Evolutionary conservation across 2,329 filamentous ascomycete genomes (phyloP).

Genomic region (Helicocarpus griseus): DNA sequence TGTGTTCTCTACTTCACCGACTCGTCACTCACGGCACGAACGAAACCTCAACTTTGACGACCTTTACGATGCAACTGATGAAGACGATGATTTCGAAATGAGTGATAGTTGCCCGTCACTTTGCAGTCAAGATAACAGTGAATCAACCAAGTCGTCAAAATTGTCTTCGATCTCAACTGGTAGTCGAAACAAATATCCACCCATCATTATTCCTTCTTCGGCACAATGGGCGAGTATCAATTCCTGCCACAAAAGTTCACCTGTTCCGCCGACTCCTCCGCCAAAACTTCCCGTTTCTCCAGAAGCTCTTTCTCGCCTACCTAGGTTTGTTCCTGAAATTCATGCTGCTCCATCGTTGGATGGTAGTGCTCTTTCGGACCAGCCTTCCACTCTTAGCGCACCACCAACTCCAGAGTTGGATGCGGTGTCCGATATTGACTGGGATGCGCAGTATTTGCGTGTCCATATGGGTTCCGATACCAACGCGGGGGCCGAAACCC

Average conservation of each 20-base stretch:
- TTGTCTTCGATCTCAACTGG: slow-evolving; percentile 26
- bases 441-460: slow-evolving; percentile 40
- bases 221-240: neutral
- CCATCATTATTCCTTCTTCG: slow-evolving; percentile 48
- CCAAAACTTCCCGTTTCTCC: slow-evolving; percentile 63
- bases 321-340: slow-evolving; percentile 58
- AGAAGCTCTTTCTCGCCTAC: slow-evolving; percentile 62
- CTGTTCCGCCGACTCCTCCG: slow-evolving; percentile 39
- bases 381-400: slow-evolving; percentile 71
- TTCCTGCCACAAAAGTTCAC: slow-evolving; percentile 34
- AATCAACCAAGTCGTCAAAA: slow-evolving; percentile 37
- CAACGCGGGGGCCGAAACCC: slow-evolving; percentile 18
- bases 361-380: slow-evolving; percentile 79
- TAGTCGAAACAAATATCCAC: slow-evolving; percentile 45
- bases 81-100: slow-evolving; percentile 59
- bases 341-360: slow-evolving; percentile 83
- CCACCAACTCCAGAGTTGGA: slow-evolving; percentile 71
- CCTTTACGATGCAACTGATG: slow-evolving; percentile 65
- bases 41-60: slow-evolving; percentile 66
- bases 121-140: slow-evolving; percentile 35
- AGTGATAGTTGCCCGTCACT: slow-evolving; percentile 38
- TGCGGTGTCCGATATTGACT: slow-evolving; percentile 48
- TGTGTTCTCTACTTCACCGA: neutral
- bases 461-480: slow-evolving; percentile 26
- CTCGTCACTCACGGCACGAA: neutral